Evolutionary conservation across 495 filamentous ascomycete genomes (phyloP), one percentile per base, ranked within the genome.

Genomic region (Aspergillus kassunensis): DNA sequence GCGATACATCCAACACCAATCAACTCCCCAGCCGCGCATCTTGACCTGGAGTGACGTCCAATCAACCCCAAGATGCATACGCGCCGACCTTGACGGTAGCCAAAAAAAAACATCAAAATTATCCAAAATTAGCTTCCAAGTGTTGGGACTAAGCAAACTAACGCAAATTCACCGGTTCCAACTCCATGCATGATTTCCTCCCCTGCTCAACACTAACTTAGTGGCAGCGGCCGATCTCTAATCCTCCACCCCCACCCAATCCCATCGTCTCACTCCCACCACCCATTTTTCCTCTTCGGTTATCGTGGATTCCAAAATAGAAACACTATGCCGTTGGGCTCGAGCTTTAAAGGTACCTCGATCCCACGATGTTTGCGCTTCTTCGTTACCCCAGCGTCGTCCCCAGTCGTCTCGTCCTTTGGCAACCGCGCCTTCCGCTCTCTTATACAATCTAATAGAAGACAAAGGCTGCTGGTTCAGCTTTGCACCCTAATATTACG

Each of bases 391-490:
- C 42, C 29, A 44, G 47, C 53, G 31, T 52, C 39, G 54, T 55
- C 36, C 47, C 45, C 53, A 55, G 47, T 61, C 58, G 56, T 51
- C 44, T 57, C 58, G 49, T 56, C 42, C 51, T 50, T 64, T 40
- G 57, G 55, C 37, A 42, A 47, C 46, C 49, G 46, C 53, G 58
- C 58, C 61, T 61, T 61, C 57, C 61, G 30, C 57, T 61, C 58
- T 52, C 53, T 58, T 54, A 46, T 52, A 33, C 44, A 53, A 53
- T 21, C 30, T 56, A 55, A 59, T 54, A 58, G 52, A 62, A 46
- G 52, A 54, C 57, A 56, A 63, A 60, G 57, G 53, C 57, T 65
- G 63, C 57, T 60, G 63, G 61, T 61, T 42, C 58, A 61, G 61
- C 48, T 54, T 64, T 65, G 46, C 60, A 40, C 48, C 54, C 40